Evolutionary conservation across 495 filamentous ascomycete species (phyloP), one percentile per base, ranked within the genome.

Genomic region (Oidiodendron maius): DNA sequence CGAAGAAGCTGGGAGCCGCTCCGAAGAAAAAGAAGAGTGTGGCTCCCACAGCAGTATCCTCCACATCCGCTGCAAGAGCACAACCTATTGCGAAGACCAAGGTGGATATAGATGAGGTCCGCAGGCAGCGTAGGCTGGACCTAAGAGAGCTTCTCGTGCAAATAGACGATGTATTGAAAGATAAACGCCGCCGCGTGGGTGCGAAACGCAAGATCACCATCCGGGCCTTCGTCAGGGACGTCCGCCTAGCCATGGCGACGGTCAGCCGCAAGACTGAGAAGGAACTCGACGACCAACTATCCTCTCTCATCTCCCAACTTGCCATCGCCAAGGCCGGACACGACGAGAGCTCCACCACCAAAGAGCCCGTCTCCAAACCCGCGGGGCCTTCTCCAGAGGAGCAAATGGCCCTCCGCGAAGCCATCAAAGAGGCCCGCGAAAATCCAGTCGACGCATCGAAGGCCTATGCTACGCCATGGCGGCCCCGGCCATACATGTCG

Each of bases 391-490:
- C 11, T 64, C 65, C 8, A 40, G 35, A 58, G 40, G 49, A 55
- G 30, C 54, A 64, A 39, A 47, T 68, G 32, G 17, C 12, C 11
- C 23, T 44, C 10, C 23, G 25, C 6, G 41, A 44, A 44, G 41
- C 24, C 25, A 12, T 44, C 12, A 5, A 3, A 11, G 23, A n/a
- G 4, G 22, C 22, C 22, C 11, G 23, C n/a, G 41, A 44, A 16
- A 44, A 44, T 69, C 83, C 86, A 1, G 64, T 80, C 46, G 89
- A 96, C 65, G 58, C 67, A 30, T 71, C 66, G 41, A 94, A 94
- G 70, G 85, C 93, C 12, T 98, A 98, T 67, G 72, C 75, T 15
- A 95, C 91, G 13, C 93, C 93, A 16, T 98, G 93, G 93, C 63
- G 71, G 23, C 93, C 93, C n/a, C 72, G 90, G 34, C 74, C 82